Base-by-base conservation (phyloP, 306 rosid genomes). In the Lathyrus oleraceus region DNA sequence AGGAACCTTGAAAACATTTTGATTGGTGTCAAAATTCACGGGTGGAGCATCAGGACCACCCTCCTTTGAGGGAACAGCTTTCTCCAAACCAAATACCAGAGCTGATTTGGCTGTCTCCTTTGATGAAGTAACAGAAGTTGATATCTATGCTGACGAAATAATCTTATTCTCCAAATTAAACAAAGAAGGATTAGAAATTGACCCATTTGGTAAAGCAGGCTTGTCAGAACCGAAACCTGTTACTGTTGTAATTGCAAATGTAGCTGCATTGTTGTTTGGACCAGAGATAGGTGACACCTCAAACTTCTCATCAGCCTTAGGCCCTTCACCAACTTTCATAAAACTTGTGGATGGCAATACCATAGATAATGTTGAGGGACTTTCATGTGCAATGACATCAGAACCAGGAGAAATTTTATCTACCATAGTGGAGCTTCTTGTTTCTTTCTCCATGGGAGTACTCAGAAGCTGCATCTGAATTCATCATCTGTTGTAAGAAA, bases 261-360 rank as follows among this genome's bases (percentile, higher is more conserved):
- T 39, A 61, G 35, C 78, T 16, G 83, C 71, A 30, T 73, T 71
- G 63, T 39, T 74, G n/a, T 74, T 67, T 63, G 20, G 13, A 65
- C 53, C 76, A 48, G 78, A 60, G 58, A 79, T 40, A 39, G 70
- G 45, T 30, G 81, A 66, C 47, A 27, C 44, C 35, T 79, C 61
- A 38, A 76, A 72, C 58, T 78, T 85, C 40, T 71, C 88, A 47
- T 78, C 72, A 73, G 44, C 61, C 76, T 44, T 78, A 61, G 84
- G 74, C 48, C 67, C 79, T 56, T 73, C 73, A 67, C 48, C 76
- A 58, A 71, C 84, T 27, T 32, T 3, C 60, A 17, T 75, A 44
- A 76, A 61, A 30, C 71, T 66, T 48, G 38, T 47, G 40, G 79
- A 47, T 32, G 87, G 56, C 67, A 70, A 72, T 28, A 44, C 77